These are phyloP conservation scores for Esteya vermicola DNA, from an alignment of 2,329 filamentous ascomycete genomes.

Conservation along the genomic window DNA sequence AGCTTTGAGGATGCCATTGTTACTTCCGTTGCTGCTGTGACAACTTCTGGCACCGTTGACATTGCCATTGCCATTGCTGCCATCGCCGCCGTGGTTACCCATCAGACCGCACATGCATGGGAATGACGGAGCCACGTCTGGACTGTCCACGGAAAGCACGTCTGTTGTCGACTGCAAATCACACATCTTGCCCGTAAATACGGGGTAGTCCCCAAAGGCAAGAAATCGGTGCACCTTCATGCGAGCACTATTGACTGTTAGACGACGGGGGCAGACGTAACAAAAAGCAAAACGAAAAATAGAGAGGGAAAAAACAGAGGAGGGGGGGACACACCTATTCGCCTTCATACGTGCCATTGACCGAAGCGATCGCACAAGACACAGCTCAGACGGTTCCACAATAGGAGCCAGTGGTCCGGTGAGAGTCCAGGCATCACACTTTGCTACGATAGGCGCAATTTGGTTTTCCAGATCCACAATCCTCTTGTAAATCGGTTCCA, in stretches of 20 bases:
- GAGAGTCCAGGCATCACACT: conserved; percentile 21
- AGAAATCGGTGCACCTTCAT: conserved; percentile 37
- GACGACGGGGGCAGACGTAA: too few species aligned
- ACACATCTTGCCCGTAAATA: conserved; percentile 34
- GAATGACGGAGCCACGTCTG: conserved; percentile 18
- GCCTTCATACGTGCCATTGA: conserved; percentile 34
- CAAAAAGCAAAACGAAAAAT: neutral
- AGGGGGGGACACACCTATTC: too few species aligned
- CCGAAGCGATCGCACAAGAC: conserved; percentile 27
- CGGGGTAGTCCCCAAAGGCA: conserved; percentile 33
- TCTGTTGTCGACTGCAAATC: conserved; percentile 24
- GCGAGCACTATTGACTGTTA: conserved; percentile 22
- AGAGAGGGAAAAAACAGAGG: conserved; percentile 4
- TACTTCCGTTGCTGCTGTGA: neutral
- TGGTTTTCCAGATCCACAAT: conserved; percentile 26
- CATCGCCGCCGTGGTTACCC: neutral
- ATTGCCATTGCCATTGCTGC: neutral
- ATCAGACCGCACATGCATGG: conserved; percentile 19
- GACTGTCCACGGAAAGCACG: conserved; percentile 10
- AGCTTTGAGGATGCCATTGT: conserved; percentile 11
- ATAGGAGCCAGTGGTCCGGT: conserved; percentile 19
- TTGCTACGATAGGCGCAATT: conserved; percentile 22
- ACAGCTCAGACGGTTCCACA: conserved; percentile 23
- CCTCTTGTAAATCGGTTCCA: conserved; percentile 23
- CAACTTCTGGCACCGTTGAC: neutral